Base-by-base conservation (phyloP, 2,329 filamentous ascomycete genomes). In the Hypoxylon sp. region DNA sequence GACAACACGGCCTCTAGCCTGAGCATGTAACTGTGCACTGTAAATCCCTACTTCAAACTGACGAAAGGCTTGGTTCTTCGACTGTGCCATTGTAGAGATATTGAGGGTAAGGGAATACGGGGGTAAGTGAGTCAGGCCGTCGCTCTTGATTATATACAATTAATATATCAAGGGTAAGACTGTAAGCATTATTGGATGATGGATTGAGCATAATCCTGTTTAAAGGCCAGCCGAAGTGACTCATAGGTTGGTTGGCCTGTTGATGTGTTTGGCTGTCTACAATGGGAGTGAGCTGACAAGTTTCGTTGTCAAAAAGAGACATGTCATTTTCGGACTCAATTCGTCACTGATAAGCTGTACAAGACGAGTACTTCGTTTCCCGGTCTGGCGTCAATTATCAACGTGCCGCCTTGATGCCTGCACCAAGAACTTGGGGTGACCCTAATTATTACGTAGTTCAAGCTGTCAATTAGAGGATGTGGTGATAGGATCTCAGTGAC, bases 291-390 rank as follows among this genome's bases (percentile, higher is more conserved):
- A 57, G 57, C 56, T 63, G 59, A 60, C 54, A 56, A 42, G 60
- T 61, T 65, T 62, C 11, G 53, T 2, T 55, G 52, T 50, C 44
- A 17, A 65, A 64, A 62, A 58, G 50, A 53, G 65, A 70, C 57
- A 53, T 65, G 61, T 70, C 68, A 68, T 62, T 42, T 70, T 62
- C 47, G 15, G 17, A 39, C 15, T 6, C 6, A 60, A 17, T 19
- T 55, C 15, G 27, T 19, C 19, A 11, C 8, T 42, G 47, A 47
- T 48, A 48, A 53, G 24, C 19, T 58, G 37, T 62, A 42, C 53
- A 47, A 55, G 24, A 2, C 13, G 10, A 24, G 17, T 58, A 48
- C 39, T 39, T 52, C 4, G 5, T 6, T 24, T 17, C 11, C 4
- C 17, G 13, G 32, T 21, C 54, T 56, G 7, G 31, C n/a, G 32